Percentiles rank a stretch among this genome's conserved stretches.
phyloP scores from a whole-genome alignment of 257 asterid species.

The Solanum piurae region DNA sequence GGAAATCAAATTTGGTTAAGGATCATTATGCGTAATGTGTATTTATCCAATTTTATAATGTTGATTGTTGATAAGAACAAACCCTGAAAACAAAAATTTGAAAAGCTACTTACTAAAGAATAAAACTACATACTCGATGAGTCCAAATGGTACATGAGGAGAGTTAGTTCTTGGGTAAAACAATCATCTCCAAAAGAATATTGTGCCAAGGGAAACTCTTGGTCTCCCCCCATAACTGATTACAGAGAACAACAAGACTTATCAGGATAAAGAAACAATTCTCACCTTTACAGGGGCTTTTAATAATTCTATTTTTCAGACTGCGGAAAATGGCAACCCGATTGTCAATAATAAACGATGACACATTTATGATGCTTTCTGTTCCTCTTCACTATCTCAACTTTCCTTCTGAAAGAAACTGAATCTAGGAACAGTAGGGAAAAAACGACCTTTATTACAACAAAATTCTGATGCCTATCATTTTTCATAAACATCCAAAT shows the following conservation, averaged over 20 bases:
- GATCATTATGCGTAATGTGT: neutral
- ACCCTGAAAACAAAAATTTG: neutral
- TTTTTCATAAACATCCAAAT: neutral
- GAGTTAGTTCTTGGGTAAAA: neutral
- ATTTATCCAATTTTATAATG: neutral
- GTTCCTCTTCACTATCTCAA: neutral
- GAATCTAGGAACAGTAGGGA: neutral
- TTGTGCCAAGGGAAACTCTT: neutral
- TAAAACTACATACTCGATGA: neutral
- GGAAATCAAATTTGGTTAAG: neutral
- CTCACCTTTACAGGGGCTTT: neutral
- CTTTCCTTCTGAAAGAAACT: neutral
- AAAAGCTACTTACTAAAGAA: neutral
- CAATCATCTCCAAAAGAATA: neutral
- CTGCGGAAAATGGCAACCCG: neutral
- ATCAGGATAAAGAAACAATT: neutral
- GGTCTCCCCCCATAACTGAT: neutral
- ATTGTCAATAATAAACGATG: neutral
- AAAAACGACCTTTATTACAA: neutral
- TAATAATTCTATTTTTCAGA: neutral
- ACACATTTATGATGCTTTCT: neutral
- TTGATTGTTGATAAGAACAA: neutral
- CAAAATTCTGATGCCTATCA: neutral
- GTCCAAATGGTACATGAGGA: neutral
- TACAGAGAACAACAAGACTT: neutral